These are phyloP conservation scores for Amaranthus hypochondriacus DNA, from an alignment of 148 eudicot genomes.

Conservation along the genomic window DNA sequence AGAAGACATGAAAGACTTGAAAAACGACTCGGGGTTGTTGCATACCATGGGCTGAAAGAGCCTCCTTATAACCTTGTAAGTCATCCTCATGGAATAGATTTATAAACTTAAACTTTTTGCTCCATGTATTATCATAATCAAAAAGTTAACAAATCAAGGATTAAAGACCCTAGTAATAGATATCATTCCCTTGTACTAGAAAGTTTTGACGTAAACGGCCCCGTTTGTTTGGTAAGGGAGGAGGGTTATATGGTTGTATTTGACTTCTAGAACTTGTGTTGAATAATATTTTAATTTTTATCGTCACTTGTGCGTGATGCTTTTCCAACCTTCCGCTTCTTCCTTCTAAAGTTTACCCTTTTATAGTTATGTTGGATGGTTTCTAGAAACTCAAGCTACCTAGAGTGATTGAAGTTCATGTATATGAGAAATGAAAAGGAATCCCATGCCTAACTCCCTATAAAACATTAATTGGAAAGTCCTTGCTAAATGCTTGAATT, in stretches of 20 bases:
- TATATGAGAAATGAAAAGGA: neutral
- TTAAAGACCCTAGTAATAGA: neutral
- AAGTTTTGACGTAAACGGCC: too few species aligned
- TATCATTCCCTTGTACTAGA: neutral
- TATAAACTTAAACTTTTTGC: neutral
- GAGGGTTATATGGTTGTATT: too few species aligned
- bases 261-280: too few species aligned
- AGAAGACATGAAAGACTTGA: conserved; percentile 21
- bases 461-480: neutral
- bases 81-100: neutral
- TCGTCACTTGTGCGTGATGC: neutral
- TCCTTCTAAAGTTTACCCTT: neutral
- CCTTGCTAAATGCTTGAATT: too few species aligned
- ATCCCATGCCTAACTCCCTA: neutral
- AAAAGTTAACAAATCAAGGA: neutral
- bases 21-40: conserved; percentile 36
- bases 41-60: conserved; percentile 66
- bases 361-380: neutral
- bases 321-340: neutral
- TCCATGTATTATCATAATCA: neutral
- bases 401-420: neutral
- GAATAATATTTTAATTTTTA: too few species aligned
- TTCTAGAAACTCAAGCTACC: neutral
- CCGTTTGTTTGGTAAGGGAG: too few species aligned
- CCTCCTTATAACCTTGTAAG: conserved; percentile 92